These are phyloP conservation scores for Thalassiosira sp. DNA, from an alignment of 352 stramenopile species.

Conservation along the genomic window DNA sequence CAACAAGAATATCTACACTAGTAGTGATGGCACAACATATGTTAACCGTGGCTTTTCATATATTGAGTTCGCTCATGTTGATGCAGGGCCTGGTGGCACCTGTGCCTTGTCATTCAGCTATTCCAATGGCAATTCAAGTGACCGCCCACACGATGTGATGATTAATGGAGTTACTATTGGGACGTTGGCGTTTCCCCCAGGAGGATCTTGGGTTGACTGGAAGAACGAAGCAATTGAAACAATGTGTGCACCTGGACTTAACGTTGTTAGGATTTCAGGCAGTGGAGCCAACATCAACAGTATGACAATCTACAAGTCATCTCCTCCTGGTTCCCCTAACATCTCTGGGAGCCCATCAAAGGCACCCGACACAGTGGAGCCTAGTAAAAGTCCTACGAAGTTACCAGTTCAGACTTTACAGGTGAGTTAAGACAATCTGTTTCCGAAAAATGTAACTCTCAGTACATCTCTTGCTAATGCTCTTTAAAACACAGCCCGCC, in stretches of 20 bases:
- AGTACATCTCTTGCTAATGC: too few species aligned
- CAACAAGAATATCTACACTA: too few species aligned
- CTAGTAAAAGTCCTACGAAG: background rate
- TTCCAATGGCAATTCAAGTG: background rate
- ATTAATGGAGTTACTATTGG: background rate
- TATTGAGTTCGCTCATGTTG: background rate
- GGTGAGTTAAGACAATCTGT: too few species aligned
- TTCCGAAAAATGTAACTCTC: too few species aligned
- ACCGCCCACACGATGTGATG: background rate
- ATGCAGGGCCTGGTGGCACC: background rate
- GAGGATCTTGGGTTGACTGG: background rate
- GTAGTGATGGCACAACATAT: too few species aligned
- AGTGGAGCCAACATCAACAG: too few species aligned
- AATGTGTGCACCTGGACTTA: background rate
- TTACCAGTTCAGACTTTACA: background rate
- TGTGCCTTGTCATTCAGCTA: background rate
- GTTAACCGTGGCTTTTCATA: background rate
- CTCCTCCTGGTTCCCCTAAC: too few species aligned
- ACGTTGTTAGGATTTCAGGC: background rate
- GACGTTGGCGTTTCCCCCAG: background rate
- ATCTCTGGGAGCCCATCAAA: too few species aligned
- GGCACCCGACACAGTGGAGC: too few species aligned
- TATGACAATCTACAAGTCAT: too few species aligned
- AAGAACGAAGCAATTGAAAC: background rate
- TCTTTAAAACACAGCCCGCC: too few species aligned